Evolutionary conservation across 192 early-diverging fungal genomes (phyloP).

Genomic region (Gryganskiella cystojenkinii): DNA sequence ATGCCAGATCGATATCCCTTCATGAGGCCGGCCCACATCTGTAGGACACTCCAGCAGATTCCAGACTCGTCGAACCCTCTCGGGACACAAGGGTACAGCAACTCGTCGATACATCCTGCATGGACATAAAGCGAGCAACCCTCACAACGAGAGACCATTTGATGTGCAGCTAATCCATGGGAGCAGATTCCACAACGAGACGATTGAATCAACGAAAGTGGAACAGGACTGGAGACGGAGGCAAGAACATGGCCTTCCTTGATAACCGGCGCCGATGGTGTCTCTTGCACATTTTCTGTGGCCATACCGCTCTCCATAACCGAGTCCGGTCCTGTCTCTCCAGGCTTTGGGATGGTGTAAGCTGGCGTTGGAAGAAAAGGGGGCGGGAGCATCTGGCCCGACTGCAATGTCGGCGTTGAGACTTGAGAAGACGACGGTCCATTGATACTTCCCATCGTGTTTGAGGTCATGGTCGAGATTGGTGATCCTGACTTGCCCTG

Average conservation of each 20-base stretch:
- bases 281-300: neutral
- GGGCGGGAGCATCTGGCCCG: neutral
- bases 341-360: neutral
- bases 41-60: conserved; percentile 73
- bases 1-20: conserved; percentile 75
- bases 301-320: too few species aligned
- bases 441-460: conserved; percentile 49
- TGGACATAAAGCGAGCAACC: conserved; percentile 60
- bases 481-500: conserved; percentile 18
- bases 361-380: neutral
- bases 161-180: conserved; percentile 1
- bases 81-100: conserved; percentile 67
- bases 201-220: conserved; percentile 19
- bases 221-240: conserved; percentile 21
- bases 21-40: conserved; percentile 81
- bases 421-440: conserved; percentile 27
- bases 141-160: conserved; percentile 39
- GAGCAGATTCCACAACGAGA: conserved; percentile 38
- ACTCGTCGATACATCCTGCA: conserved; percentile 57
- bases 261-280: neutral
- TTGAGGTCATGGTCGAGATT: conserved; percentile 39
- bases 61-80: conserved; percentile 75
- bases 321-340: neutral
- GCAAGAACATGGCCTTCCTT: conserved; percentile 39
- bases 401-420: conserved; percentile 2